Evolutionary conservation across 1,139 yeast genomes (phyloP).

Genomic region (Yamadazyma atmosphaerica): DNA sequence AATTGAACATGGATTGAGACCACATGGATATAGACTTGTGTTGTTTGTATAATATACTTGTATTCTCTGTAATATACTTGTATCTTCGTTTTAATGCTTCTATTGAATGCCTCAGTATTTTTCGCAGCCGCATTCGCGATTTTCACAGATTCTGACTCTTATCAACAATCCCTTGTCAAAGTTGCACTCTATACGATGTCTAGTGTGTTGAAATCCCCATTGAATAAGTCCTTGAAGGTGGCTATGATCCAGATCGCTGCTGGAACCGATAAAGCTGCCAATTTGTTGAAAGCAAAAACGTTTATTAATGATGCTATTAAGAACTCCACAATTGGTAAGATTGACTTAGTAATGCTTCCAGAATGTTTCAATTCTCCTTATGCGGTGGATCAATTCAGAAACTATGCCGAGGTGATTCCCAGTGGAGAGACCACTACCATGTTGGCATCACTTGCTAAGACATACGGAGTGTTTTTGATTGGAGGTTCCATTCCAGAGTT

Average conservation of each 20-base stretch:
- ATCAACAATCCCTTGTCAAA: too few relatives aligned
- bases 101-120: too few relatives aligned
- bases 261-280: slow-evolving; percentile 63
- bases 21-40: neutral
- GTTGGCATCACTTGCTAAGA: slow-evolving; percentile 62
- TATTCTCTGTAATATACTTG: too few relatives aligned
- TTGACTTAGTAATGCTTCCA: slow-evolving; percentile 71
- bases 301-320: slow-evolving; percentile 51
- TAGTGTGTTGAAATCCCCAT: slow-evolving; percentile 32
- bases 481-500: slow-evolving; percentile 94
- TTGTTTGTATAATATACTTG: too few relatives aligned
- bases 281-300: slow-evolving; percentile 52
- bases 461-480: slow-evolving; percentile 60
- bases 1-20: too few relatives aligned
- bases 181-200: slow-evolving; percentile 11
- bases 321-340: slow-evolving; percentile 42
- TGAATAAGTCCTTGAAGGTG: slow-evolving; percentile 47
- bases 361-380: slow-evolving; percentile 97
- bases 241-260: slow-evolving; percentile 81
- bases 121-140: too few relatives aligned
- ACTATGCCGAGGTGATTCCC: slow-evolving; percentile 79
- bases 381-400: slow-evolving; percentile 79
- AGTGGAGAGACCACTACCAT: slow-evolving; percentile 66
- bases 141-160: too few relatives aligned
- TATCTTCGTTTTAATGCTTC: too few relatives aligned